These are phyloP conservation scores for Mycena citricolor DNA, from an alignment of 1,284 basidiomycete species.

Conservation along the genomic window DNA sequence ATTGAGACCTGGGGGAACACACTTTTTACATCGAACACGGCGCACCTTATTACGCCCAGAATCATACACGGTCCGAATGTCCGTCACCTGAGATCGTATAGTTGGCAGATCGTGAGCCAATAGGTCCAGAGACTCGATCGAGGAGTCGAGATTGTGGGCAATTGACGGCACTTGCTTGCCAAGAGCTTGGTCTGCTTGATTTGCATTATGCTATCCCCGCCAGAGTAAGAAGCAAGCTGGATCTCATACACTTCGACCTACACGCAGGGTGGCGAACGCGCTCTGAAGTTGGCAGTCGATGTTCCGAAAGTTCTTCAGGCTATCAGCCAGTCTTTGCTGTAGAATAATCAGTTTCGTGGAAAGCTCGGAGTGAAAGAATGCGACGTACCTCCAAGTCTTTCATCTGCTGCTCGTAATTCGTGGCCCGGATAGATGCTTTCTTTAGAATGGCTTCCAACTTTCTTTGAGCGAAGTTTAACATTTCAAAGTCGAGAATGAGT, in stretches of 20 bases:
- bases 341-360: slow-evolving; percentile 7
- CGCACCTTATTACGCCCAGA: slow-evolving; percentile 64
- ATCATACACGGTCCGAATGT: slow-evolving; percentile 63
- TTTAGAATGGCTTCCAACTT: slow-evolving; percentile 48
- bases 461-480: slow-evolving; percentile 27
- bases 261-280: slow-evolving; percentile 56
- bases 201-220: slow-evolving; percentile 50
- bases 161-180: slow-evolving; percentile 60
- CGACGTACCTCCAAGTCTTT: slow-evolving; percentile 64
- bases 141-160: slow-evolving; percentile 54
- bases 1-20: slow-evolving; percentile 14
- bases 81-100: slow-evolving; percentile 55
- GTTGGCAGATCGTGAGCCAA: slow-evolving; percentile 55
- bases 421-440: slow-evolving; percentile 49
- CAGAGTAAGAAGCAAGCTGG: neutral
- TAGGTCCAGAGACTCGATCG: slow-evolving; percentile 50
- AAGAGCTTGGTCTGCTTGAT: slow-evolving; percentile 55
- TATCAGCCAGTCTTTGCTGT: slow-evolving; percentile 62
- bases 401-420: slow-evolving; percentile 61
- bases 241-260: slow-evolving; percentile 28
- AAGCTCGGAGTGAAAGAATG: slow-evolving; percentile 1
- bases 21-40: slow-evolving; percentile 11
- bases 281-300: slow-evolving; percentile 68
- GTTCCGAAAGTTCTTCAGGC: slow-evolving; percentile 68
- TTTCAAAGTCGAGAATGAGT: neutral